phyloP scores from a whole-genome alignment of 1,284 basidiomycete genomes.

The Ustilago cynodontis region DNA sequence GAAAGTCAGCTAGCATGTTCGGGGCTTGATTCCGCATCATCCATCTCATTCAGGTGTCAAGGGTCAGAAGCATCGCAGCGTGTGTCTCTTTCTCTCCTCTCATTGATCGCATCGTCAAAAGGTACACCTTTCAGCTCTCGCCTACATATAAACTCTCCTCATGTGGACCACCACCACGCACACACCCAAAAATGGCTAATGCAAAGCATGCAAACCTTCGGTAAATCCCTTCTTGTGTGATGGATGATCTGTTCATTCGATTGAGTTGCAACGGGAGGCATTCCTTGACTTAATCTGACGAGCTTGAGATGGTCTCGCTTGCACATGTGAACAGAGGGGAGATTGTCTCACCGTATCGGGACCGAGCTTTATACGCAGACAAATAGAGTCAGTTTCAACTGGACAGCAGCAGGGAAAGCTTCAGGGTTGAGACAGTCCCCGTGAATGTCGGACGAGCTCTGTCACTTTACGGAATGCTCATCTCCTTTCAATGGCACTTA shows the following conservation, averaged over 20 bases:
- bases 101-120: slow-evolving; percentile 4
- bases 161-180: slow-evolving; percentile 8
- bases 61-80: slow-evolving; percentile 1
- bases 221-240: background rate
- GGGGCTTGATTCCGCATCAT: background rate
- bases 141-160: slow-evolving; percentile 11
- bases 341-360: too few relatives aligned
- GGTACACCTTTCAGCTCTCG: slow-evolving; percentile 6
- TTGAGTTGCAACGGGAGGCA: background rate
- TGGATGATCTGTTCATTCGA: background rate
- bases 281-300: background rate
- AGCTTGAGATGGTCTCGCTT: background rate
- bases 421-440: too few relatives aligned
- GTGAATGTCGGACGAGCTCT: too few relatives aligned
- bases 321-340: too few relatives aligned
- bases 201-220: slow-evolving; percentile 21
- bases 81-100: background rate
- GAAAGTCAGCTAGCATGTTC: slow-evolving; percentile 5
- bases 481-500: too few relatives aligned
- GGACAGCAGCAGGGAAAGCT: too few relatives aligned
- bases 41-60: slow-evolving; percentile 1
- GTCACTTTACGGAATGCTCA: too few relatives aligned
- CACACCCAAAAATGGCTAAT: slow-evolving; percentile 20
- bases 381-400: too few relatives aligned
- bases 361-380: too few relatives aligned